Evolutionary conservation across 2,329 filamentous ascomycete species (phyloP), one percentile per base, ranked within the genome.

Genomic region (Diaporthe sp.): DNA sequence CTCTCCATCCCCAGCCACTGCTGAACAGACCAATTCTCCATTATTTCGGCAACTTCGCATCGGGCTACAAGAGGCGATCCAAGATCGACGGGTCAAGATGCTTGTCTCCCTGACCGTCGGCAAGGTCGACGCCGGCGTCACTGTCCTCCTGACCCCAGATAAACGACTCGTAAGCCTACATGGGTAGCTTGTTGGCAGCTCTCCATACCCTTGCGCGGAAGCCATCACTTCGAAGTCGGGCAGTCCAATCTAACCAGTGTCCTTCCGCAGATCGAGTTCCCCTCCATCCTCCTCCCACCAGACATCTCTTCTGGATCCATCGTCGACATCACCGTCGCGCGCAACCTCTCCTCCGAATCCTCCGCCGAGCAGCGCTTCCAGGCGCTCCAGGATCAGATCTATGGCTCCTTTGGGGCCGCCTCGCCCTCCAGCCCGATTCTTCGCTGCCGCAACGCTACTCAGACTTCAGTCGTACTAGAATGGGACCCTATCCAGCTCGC

Each of bases 61-160:
- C 55, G n/a, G 58, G 25, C 58, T 37, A 44, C 39, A 51, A 55
- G 10, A 44, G 57, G 70, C 70, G 70, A 73, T 44, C 59, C 70
- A 73, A 65, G 46, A 62, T 55, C 58, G 73, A 59, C 51, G 67
- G 73, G 74, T 73, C 80, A 89, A 83, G 69, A 98, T 99, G 97
- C 90, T 98, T 82, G 95, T 99, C 86, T 98, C 97, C 79, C 90
- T 99, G 83, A 98, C 96, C 69, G 97, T 99, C 86, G 97, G 97
- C 89, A 99, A 99, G 88, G 97, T 99, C 86, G 97, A 99, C 86
- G 97, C 97, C 81, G 97, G 97, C 86, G 96, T 99, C 83, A 98
- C 97, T 68, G 97, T 99, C 77, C 93, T 99, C 73, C 88, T 99
- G 82, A 99, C 97, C 65, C 94, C 98, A 83, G 97, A 99, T 86